Base-by-base conservation (phyloP, 2,329 filamentous ascomycete genomes). In the Aspergillus luchuensis region DNA sequence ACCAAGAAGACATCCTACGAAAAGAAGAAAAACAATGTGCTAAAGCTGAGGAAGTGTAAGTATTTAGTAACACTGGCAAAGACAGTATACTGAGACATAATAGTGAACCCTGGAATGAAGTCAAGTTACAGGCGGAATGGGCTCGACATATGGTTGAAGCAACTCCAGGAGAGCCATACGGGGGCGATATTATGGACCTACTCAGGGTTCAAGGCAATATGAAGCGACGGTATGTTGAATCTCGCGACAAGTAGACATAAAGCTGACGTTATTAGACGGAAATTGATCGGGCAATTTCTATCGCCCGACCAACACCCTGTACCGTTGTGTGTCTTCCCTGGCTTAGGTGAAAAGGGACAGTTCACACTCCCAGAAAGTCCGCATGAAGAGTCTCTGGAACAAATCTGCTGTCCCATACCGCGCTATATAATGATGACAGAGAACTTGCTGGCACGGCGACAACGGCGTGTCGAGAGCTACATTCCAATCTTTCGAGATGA, bases 81-180 rank as follows among this genome's bases (percentile, higher is more conserved):
- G 11, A 30, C 13, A 58, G 50, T 3, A 36, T 51, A 4, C 50
- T 50, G 48, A 45, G n/a, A 28, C 4, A 7, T 43, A 2, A 1
- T 23, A 54, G 52, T 41, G n/a, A 55, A 19, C 23, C 52, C 6
- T 55, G 52, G 52, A 55, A 45, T 15, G 38, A 41, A 21, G 38
- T 55, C 8, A 15, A 21, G 5, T 54, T 67, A 8, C 63, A 66
- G 39, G 55, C 57, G 36, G 65, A 67, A 57, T 60, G 62, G 56
- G 52, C 49, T 5, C 57, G 53, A 5, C 66, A 64, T 48, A 58
- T 60, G 8, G 28, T 67, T 2, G 65, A 67, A 25, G 57, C 63
- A 1, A 66, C 63, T 8, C 66, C 66, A 15, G 57, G 51, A 7
- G 62, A 66, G 30, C 66, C 64, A 51, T 66, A 66, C 13, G 57